These are phyloP conservation scores for Pseudozyma flocculosa DNA, from an alignment of 1,284 basidiomycete genomes.

Conservation along the genomic window DNA sequence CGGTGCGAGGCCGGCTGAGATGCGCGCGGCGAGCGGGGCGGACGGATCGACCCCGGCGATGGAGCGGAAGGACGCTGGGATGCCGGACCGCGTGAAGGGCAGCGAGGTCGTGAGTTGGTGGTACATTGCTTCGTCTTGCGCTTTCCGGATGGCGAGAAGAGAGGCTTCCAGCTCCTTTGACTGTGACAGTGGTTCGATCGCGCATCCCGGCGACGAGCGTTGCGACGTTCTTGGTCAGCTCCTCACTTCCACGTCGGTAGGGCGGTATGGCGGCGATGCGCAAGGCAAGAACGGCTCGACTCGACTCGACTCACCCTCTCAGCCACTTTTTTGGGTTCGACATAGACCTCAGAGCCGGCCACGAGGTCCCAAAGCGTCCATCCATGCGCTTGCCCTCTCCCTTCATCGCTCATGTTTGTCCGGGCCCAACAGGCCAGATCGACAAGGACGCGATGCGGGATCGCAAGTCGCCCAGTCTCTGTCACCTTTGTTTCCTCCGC, in stretches of 20 bases:
- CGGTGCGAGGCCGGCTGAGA: no score
- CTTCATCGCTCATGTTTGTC: neutral
- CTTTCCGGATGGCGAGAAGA: constrained; percentile 16
- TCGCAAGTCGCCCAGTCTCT: no score
- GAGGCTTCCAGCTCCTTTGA: constrained; percentile 24
- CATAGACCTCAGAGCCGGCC: constrained; percentile 7
- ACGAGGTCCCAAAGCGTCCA: constrained; percentile 20
- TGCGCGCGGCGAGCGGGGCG: constrained; percentile 13
- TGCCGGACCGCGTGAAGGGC: constrained; percentile 4
- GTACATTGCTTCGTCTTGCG: constrained; percentile 27
- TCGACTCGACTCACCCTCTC: no score
- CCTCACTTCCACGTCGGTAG: no score
- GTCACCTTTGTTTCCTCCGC: no score
- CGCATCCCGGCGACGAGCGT: no score
- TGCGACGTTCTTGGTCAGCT: no score
- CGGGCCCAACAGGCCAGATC: no score
- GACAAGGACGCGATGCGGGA: no score
- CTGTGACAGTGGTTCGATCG: neutral
- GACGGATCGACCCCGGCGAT: constrained; percentile 26
- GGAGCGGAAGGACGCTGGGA: constrained; percentile 17
- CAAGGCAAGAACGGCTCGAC: no score
- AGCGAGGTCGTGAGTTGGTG: constrained; percentile 11
- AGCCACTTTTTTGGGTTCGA: constrained; percentile 22
- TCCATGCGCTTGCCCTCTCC: neutral
- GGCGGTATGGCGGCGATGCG: no score